These are phyloP conservation scores for Populus ilicifolia DNA, from an alignment of 345 rosid species.

Conservation along the genomic window DNA sequence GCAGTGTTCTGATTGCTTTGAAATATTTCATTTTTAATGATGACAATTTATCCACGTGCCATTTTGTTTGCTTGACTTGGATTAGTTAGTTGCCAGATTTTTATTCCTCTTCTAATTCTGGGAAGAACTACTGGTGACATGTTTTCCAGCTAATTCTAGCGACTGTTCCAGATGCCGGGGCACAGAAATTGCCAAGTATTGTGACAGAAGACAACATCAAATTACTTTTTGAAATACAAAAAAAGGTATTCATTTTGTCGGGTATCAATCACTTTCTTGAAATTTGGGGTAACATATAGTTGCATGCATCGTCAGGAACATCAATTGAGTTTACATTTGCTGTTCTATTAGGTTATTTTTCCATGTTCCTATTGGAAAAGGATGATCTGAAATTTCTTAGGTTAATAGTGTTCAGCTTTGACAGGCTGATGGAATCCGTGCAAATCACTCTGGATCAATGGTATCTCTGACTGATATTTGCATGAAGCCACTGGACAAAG, in stretches of 20 bases:
- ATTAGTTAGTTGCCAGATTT: background rate
- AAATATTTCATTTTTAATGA: background rate
- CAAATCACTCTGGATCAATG: slow-evolving; percentile 76
- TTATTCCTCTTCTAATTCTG: background rate
- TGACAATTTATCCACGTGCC: background rate
- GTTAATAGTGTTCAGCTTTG: slow-evolving; percentile 14
- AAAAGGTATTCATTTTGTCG: slow-evolving; percentile 53
- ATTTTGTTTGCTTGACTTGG: background rate
- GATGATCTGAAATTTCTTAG: slow-evolving; percentile 8
- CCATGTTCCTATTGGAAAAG: background rate
- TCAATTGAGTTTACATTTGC: background rate
- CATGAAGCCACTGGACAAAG: slow-evolving; percentile 90
- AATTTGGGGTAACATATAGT: slow-evolving; percentile 1
- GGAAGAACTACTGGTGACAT: slow-evolving; percentile 17
- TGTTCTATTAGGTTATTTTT: background rate
- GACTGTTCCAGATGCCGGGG: slow-evolving; percentile 51
- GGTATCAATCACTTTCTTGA: background rate
- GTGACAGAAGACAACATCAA: slow-evolving; percentile 80
- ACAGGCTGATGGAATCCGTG: slow-evolving; percentile 82
- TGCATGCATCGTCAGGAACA: background rate
- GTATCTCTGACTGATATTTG: slow-evolving; percentile 86
- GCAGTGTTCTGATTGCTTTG: background rate
- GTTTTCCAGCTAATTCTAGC: slow-evolving; percentile 75
- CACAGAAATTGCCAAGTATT: slow-evolving; percentile 59
- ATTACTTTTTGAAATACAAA: slow-evolving; percentile 88